phyloP scores from a whole-genome alignment of 768 basidiomycete species.

The Exidia glandulosa region DNA sequence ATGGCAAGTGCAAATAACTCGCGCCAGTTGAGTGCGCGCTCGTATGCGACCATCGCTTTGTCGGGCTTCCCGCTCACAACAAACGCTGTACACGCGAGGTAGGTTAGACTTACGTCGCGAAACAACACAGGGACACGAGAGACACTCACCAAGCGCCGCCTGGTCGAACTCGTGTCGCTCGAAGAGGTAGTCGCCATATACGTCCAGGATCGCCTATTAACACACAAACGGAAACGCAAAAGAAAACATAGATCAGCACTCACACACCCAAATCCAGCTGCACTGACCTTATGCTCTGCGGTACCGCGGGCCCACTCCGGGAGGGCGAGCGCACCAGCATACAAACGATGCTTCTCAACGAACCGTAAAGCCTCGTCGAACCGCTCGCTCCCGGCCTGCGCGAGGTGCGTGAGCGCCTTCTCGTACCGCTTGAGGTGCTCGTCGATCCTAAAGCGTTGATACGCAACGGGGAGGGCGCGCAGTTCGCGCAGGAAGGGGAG shows the following conservation, averaged over 20 bases:
- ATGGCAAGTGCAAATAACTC: conserved; percentile 78
- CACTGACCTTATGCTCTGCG: conserved; percentile 49
- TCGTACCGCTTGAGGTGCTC: conserved; percentile 73
- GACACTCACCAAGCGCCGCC: conserved; percentile 59
- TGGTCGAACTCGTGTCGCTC: conserved; percentile 75
- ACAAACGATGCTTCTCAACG: conserved; percentile 65
- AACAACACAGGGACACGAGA: conserved; percentile 3
- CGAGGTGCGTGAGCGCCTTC: conserved; percentile 65
- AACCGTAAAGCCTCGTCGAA: conserved; percentile 79
- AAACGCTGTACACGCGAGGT: conserved; percentile 48
- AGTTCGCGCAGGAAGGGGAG: conserved; percentile 92
- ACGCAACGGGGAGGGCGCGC: conserved; percentile 62
- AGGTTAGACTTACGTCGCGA: neutral
- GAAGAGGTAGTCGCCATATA: conserved; percentile 83
- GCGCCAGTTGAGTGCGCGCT: conserved; percentile 82
- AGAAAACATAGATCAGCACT: neutral
- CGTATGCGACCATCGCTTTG: conserved; percentile 82
- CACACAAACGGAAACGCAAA: neutral
- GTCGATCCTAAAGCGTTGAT: conserved; percentile 86
- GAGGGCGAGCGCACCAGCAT: conserved; percentile 61
- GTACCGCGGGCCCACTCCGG: conserved; percentile 55
- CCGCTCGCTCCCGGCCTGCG: conserved; percentile 52
- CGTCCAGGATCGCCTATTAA: conserved; percentile 49
- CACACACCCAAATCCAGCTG: too few species aligned
- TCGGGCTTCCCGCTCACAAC: conserved; percentile 45